Conservation (phyloP, 495 filamentous ascomycete genomes). For the Podospora pseudopauciseta region DNA sequence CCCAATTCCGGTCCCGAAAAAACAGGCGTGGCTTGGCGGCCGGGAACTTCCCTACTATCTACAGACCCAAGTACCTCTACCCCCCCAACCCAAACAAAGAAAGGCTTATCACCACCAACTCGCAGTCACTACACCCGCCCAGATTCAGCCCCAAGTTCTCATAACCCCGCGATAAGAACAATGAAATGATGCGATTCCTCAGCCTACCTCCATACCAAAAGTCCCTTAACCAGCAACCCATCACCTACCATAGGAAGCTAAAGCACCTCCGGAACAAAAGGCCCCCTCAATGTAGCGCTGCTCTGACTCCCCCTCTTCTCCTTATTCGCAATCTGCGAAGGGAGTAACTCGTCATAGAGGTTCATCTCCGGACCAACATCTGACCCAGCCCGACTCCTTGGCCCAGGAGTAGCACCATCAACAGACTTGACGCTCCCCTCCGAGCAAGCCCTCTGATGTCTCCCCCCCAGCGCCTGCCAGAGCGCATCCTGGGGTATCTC, state of each 20-base stretch:
- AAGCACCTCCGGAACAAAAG: constrained; percentile 9
- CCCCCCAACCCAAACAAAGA: not conserved
- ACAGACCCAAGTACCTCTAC: not conserved
- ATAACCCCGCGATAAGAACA: too few species aligned
- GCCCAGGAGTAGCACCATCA: not conserved
- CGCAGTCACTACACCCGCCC: too few species aligned
- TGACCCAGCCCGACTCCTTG: not conserved
- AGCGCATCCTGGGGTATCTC: not conserved
- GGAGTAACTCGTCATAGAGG: constrained; percentile 7
- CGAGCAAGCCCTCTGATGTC: not conserved
- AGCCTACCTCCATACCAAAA: too few species aligned
- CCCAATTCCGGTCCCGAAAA: not conserved
- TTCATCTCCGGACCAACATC: constrained; percentile 14
- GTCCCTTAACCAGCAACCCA: too few species aligned
- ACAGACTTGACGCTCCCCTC: not conserved
- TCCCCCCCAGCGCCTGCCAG: not conserved
- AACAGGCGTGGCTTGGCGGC: not conserved
- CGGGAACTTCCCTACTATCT: not conserved
- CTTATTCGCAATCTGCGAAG: not conserved
- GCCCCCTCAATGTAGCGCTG: constrained; percentile 13
- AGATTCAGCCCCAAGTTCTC: too few species aligned
- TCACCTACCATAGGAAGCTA: not conserved
- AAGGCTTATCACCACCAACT: too few species aligned
- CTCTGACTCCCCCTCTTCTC: not conserved
- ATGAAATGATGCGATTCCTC: too few species aligned